A percentile compares a stretch with the other conserved stretches of the same genome.
Conservation (phyloP, 371 early-diverging fungal genomes). For the Syncephalastrum contaminatum region DNA sequence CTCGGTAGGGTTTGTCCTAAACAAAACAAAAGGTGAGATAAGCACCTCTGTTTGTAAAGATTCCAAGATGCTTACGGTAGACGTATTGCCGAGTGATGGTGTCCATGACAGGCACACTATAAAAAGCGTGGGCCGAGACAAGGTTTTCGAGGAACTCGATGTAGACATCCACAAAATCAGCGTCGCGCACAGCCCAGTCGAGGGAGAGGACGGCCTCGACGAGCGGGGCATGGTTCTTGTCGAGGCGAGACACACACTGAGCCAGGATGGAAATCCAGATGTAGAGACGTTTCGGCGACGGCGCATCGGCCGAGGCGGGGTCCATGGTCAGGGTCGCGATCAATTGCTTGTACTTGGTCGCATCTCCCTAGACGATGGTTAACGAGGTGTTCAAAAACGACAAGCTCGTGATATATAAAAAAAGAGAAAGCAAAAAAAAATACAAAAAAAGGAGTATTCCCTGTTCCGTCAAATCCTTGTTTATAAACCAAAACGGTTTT, state of each 20-base stretch:
- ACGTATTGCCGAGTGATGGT: constrained; percentile 62
- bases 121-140: constrained; percentile 83
- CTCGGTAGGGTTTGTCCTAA: constrained; percentile 24
- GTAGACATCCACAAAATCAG: constrained; percentile 64
- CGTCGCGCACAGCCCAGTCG: constrained; percentile 68
- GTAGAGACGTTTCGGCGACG: constrained; percentile 44
- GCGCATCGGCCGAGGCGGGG: constrained; percentile 46
- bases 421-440: constrained; percentile 14
- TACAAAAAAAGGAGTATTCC: constrained; percentile 13
- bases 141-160: constrained; percentile 76
- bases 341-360: constrained; percentile 49
- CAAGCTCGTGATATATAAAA: constrained; percentile 8
- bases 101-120: constrained; percentile 65
- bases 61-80: too few relatives aligned
- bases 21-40: background rate
- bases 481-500: constrained; percentile 1
- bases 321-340: constrained; percentile 43
- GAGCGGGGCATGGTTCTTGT: constrained; percentile 54
- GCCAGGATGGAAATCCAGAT: constrained; percentile 54
- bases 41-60: too few relatives aligned
- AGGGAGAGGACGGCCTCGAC: constrained; percentile 71
- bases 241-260: constrained; percentile 57
- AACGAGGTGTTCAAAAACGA: background rate
- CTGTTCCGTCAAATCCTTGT: constrained; percentile 30
- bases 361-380: constrained; percentile 41